Evolutionary conservation across 805 yeast species (phyloP).

Genomic region (Kluyveromyces lactis): DNA sequence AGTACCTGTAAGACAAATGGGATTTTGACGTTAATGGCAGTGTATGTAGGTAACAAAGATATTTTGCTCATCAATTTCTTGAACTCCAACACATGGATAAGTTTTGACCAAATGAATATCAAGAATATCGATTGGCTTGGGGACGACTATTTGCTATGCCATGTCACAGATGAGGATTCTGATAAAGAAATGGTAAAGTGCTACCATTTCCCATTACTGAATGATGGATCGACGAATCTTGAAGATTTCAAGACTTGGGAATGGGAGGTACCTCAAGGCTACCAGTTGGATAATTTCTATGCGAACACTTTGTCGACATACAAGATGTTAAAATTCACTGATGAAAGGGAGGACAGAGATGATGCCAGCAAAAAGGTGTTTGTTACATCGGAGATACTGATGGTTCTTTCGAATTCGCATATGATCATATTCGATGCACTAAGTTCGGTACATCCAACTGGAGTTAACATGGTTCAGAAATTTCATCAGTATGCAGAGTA

Average conservation of each 20-base stretch:
- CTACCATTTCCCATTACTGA: slow-evolving; percentile 19
- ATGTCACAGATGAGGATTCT: slow-evolving; percentile 17
- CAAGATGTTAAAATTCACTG: slow-evolving; percentile 16
- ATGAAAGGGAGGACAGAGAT: slow-evolving; percentile 5
- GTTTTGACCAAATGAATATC: slow-evolving; percentile 18
- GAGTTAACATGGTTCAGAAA: slow-evolving; percentile 17
- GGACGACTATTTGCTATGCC: slow-evolving; percentile 22
- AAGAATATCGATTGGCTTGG: slow-evolving; percentile 28
- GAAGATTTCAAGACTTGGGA: slow-evolving; percentile 21
- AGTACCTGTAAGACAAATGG: slow-evolving; percentile 19
- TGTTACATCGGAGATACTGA: slow-evolving; percentile 25
- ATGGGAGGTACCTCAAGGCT: slow-evolving; percentile 14
- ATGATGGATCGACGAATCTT: slow-evolving; percentile 10
- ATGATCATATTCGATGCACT: slow-evolving; percentile 22
- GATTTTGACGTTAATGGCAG: slow-evolving; percentile 19
- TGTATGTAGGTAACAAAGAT: slow-evolving; percentile 25
- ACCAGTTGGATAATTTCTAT: slow-evolving; percentile 10
- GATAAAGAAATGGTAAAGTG: slow-evolving; percentile 14
- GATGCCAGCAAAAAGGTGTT: slow-evolving; percentile 13
- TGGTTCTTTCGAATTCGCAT: slow-evolving; percentile 10
- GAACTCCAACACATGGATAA: slow-evolving; percentile 23
- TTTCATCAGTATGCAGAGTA: slow-evolving; percentile 14
- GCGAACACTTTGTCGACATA: slow-evolving; percentile 20
- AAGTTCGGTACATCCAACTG: slow-evolving; percentile 18
- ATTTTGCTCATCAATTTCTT: slow-evolving; percentile 23